Evolutionary conservation across 2,329 filamentous ascomycete genomes (phyloP).

Genomic region (Penicillium capsulatum): DNA sequence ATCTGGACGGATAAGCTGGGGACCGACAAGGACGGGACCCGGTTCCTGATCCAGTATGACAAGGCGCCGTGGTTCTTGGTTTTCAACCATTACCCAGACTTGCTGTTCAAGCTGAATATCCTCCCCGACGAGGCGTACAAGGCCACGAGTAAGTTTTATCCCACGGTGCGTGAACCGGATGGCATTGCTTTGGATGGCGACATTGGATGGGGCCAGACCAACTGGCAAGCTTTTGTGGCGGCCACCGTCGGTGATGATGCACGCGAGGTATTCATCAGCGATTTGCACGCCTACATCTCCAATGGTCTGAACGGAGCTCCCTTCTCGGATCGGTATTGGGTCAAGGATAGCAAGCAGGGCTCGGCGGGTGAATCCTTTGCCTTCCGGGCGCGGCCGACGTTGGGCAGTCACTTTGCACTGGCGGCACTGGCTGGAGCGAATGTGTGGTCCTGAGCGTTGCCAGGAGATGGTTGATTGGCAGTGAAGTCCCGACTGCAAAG

Average conservation of each 20-base stretch:
- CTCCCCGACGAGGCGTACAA: conserved; percentile 34
- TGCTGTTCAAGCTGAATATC: conserved; percentile 32
- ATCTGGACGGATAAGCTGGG: conserved; percentile 31
- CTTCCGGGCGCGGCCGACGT: conserved; percentile 32
- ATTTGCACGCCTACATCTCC: conserved; percentile 32
- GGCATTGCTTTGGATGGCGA: conserved; percentile 35
- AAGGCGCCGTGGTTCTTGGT: conserved; percentile 27
- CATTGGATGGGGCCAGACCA: conserved; percentile 36
- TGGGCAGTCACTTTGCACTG: conserved; percentile 38
- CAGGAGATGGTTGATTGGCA: too few relatives aligned
- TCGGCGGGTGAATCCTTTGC: conserved; percentile 21
- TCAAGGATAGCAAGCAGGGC: conserved; percentile 18
- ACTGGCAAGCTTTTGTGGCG: conserved; percentile 38
- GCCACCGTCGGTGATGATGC: conserved; percentile 22
- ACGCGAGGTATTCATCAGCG: conserved; percentile 27
- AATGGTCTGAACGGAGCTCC: conserved; percentile 35
- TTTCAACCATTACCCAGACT: conserved; percentile 39
- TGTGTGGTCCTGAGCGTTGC: conserved; percentile 12
- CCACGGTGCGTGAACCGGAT: conserved; percentile 24
- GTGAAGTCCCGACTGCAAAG: too few relatives aligned
- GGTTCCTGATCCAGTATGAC: conserved; percentile 35
- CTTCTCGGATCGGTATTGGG: conserved; percentile 37
- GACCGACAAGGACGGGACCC: conserved; percentile 29
- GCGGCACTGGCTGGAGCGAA: conserved; percentile 27
- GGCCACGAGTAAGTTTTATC: conserved; percentile 33